A percentile compares a stretch with the other conserved stretches of the same genome.
These are phyloP conservation scores for Symbiodinium natans DNA, from an alignment of 73 alveolate species.

Conservation along the genomic window DNA sequence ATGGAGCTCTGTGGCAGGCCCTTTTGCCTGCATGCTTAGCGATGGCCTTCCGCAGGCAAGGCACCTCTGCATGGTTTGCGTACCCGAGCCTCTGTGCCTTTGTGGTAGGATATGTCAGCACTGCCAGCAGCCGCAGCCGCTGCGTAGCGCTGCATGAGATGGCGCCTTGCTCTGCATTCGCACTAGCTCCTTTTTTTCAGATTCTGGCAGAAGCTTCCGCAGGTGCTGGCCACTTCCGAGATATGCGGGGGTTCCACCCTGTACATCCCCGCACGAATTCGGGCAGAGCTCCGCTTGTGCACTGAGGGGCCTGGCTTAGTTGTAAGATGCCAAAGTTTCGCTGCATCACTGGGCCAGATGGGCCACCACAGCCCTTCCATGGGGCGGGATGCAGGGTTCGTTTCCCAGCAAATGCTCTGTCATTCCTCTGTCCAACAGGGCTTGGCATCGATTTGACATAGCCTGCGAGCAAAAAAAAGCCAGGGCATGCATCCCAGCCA, in stretches of 20 bases:
- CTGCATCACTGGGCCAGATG: neutral
- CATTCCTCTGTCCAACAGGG: too few species aligned
- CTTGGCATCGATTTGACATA: too few species aligned
- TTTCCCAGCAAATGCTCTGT: too few species aligned
- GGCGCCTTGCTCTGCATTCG: too few species aligned
- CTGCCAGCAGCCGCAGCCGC: constrained; percentile 13
- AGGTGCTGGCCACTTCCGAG: neutral
- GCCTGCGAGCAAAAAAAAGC: too few species aligned
- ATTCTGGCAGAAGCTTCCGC: neutral
- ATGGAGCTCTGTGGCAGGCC: constrained; percentile 43
- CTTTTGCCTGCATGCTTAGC: constrained; percentile 49
- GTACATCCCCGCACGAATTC: too few species aligned
- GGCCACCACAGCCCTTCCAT: neutral
- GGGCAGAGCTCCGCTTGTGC: too few species aligned
- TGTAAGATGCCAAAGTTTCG: neutral
- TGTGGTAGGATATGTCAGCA: neutral
- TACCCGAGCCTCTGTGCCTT: neutral
- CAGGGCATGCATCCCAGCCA: too few species aligned
- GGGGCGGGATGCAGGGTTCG: too few species aligned
- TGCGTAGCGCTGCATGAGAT: too few species aligned
- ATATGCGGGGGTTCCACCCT: too few species aligned
- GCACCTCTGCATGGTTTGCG: neutral
- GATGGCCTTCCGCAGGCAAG: constrained; percentile 66
- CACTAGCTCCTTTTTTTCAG: neutral
- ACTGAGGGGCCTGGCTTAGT: too few species aligned